phyloP scores from a whole-genome alignment of 768 basidiomycete genomes.

The Calocera viscosa region DNA sequence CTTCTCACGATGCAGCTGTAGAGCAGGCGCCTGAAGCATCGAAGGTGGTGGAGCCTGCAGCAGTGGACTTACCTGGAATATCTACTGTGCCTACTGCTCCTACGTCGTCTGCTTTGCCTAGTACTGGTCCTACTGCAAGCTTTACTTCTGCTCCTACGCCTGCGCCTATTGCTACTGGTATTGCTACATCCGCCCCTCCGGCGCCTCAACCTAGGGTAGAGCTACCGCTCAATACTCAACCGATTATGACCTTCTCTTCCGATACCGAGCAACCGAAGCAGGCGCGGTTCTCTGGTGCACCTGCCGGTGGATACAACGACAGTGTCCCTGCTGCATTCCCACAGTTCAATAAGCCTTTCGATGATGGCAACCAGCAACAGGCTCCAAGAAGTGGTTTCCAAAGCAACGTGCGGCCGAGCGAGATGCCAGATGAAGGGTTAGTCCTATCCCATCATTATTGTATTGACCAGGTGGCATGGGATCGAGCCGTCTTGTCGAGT shows the following conservation, averaged over 20 bases:
- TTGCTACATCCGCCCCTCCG: neutral
- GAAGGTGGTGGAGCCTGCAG: neutral
- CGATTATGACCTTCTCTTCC: constrained; percentile 3
- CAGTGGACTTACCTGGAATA: constrained; percentile 1
- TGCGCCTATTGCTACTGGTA: neutral
- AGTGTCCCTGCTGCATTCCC: neutral
- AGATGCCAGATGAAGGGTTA: constrained; percentile 9
- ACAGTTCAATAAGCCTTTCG: constrained; percentile 4
- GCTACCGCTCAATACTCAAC: constrained; percentile 8
- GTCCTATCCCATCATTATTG: neutral
- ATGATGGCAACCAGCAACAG: neutral
- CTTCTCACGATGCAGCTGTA: neutral
- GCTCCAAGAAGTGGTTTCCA: neutral
- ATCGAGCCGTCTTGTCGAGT: neutral
- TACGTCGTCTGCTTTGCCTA: neutral
- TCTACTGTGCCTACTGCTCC: constrained; percentile 3
- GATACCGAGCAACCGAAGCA: neutral
- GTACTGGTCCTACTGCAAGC: constrained; percentile 5
- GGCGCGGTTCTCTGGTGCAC: neutral
- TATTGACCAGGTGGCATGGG: neutral
- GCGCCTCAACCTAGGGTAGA: constrained; percentile 6
- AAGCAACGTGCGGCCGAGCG: constrained; percentile 2
- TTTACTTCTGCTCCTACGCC: neutral
- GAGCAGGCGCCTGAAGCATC: neutral
- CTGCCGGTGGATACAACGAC: neutral